phyloP scores from a whole-genome alignment of 352 stramenopile species.

The Phytophthora ohioensis region DNA sequence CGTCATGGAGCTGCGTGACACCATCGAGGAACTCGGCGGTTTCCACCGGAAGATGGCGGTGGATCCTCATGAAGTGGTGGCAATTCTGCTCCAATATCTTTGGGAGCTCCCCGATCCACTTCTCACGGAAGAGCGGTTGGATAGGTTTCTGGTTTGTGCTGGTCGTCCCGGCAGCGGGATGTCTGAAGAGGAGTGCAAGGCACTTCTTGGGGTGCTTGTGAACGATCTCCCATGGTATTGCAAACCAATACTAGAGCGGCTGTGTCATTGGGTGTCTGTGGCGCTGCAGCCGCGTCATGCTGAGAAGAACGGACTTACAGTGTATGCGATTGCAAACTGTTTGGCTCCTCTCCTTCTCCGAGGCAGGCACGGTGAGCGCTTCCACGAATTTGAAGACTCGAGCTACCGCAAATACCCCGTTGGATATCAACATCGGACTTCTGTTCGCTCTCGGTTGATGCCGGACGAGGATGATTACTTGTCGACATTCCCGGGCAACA shows the following conservation, averaged over 20 bases:
- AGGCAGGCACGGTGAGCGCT: conserved; percentile 55
- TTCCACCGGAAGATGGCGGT: conserved; percentile 88
- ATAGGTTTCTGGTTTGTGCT: conserved; percentile 75
- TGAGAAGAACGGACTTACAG: conserved; percentile 72
- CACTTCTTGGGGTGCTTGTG: conserved; percentile 72
- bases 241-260: conserved; percentile 77
- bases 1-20: conserved; percentile 81
- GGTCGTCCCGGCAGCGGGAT: conserved; percentile 42
- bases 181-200: conserved; percentile 62
- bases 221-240: conserved; percentile 86
- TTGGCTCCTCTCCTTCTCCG: conserved; percentile 76
- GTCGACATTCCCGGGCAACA: conserved; percentile 42
- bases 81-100: conserved; percentile 83
- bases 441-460: conserved; percentile 64
- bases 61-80: conserved; percentile 80
- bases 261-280: conserved; percentile 73
- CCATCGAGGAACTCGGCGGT: conserved; percentile 82
- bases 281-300: conserved; percentile 67
- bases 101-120: conserved; percentile 85
- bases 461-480: conserved; percentile 55
- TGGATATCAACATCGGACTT: conserved; percentile 61
- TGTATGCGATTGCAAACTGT: conserved; percentile 72
- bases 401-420: conserved; percentile 77
- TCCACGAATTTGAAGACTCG: conserved; percentile 76
- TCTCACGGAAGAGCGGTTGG: conserved; percentile 74